Conservation (phyloP, 352 stramenopile species). For the Phytophthora cactorum region DNA sequence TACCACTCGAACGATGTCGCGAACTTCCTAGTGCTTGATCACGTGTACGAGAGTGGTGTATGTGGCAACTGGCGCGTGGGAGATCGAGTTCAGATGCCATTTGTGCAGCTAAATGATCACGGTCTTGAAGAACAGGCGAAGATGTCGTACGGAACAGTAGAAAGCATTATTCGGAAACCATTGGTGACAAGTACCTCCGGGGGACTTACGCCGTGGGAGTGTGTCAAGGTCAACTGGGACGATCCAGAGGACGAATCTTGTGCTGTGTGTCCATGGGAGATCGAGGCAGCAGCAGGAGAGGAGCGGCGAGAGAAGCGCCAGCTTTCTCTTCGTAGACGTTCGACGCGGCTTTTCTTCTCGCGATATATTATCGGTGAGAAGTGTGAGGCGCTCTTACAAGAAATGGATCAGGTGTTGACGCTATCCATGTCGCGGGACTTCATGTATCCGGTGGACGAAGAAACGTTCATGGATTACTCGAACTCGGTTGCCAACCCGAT, state of each 20-base stretch:
- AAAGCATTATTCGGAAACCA: conserved; percentile 46
- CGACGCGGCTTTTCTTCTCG: conserved; percentile 54
- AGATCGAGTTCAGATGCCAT: conserved; percentile 79
- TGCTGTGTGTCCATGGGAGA: conserved; percentile 80
- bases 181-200: conserved; percentile 18
- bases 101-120: conserved; percentile 67
- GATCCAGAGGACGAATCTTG: conserved; percentile 72
- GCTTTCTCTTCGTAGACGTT: conserved; percentile 41
- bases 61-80: conserved; percentile 69
- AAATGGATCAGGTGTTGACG: conserved; percentile 67
- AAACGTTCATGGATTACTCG: conserved; percentile 79
- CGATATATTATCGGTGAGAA: conserved; percentile 57
- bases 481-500: conserved; percentile 87
- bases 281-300: conserved; percentile 54
- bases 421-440: conserved; percentile 83
- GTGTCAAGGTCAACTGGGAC: conserved; percentile 75
- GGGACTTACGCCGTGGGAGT: conserved; percentile 78
- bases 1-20: conserved; percentile 83
- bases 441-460: conserved; percentile 76
- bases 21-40: conserved; percentile 88
- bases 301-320: conserved; percentile 51
- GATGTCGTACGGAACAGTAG: conserved; percentile 69
- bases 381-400: conserved; percentile 53
- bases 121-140: conserved; percentile 65
- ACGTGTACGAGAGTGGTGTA: conserved; percentile 83